These are phyloP conservation scores for Exophiala mesophila DNA, from an alignment of 2,329 filamentous ascomycete species.

Conservation along the genomic window DNA sequence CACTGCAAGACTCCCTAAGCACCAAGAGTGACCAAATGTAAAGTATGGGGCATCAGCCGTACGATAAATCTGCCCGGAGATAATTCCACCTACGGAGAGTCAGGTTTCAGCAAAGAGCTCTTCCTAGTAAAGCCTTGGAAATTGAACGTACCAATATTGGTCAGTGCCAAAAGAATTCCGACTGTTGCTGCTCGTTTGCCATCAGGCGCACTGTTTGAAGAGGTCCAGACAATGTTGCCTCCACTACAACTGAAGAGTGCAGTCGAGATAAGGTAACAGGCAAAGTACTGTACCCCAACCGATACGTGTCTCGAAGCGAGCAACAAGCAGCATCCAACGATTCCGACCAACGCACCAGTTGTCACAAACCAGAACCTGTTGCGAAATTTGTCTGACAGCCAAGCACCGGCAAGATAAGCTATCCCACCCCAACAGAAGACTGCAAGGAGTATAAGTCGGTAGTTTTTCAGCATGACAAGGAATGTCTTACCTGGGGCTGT, in stretches of 20 bases:
- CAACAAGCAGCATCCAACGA: constrained; percentile 33
- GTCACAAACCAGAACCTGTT: constrained; percentile 35
- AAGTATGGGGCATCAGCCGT: constrained; percentile 16
- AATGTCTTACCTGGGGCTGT: no score
- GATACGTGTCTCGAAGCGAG: constrained; percentile 23
- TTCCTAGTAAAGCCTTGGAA: no score
- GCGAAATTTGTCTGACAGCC: constrained; percentile 29
- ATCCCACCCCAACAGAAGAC: constrained; percentile 32
- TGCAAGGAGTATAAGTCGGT: no score
- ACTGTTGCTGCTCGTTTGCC: constrained; percentile 34
- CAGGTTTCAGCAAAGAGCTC: no score
- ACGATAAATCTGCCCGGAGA: constrained; percentile 33
- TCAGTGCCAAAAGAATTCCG: constrained; percentile 15
- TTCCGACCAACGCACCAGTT: constrained; percentile 30
- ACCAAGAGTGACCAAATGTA: constrained; percentile 19
- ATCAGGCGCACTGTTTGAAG: constrained; percentile 30
- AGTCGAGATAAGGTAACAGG: constrained; percentile 28
- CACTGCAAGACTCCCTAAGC: constrained; percentile 13
- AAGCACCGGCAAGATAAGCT: constrained; percentile 28
- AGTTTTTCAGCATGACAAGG: no score
- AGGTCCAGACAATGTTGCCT: constrained; percentile 28
- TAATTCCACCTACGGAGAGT: constrained; percentile 43
- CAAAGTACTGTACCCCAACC: constrained; percentile 30
- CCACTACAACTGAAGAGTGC: constrained; percentile 33
- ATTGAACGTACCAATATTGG: constrained; percentile 33